Base-by-base conservation (phyloP, 371 early-diverging fungal genomes). In the Actinomucor elegans region DNA sequence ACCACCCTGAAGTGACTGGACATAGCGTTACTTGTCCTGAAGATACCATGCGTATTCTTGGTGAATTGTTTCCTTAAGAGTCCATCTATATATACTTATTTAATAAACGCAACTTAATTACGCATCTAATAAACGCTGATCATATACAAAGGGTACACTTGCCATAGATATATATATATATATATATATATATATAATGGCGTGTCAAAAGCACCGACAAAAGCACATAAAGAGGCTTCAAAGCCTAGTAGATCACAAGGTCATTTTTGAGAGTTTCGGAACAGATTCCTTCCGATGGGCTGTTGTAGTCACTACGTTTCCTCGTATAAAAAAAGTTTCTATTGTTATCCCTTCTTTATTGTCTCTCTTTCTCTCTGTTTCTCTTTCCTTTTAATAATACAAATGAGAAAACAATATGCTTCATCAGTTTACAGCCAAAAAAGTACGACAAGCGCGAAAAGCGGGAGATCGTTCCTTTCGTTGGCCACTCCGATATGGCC, bases 11-110 rank as follows among this genome's bases (percentile, higher is more conserved):
- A 24, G 92, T 97, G 34, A 89, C 67, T 24, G 99, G 99, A 34
- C 96, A 97, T 66, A 56, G 88, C 21, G 99, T 99, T 50, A 86
- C 70, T 32, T 80, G 67, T 49, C 99, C 99, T 38, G 88, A 83
- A 15, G 99, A 99, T 66, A 99, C 99, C 34, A 83, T 91, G 45
- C 74, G 81, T 51, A 87, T 89, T 46, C 79, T 99, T 53, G 87
- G 86, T 60, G 90, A 94, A 57, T 72, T 94, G 33, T 97, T 96
- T 71, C 81, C 71, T 58, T 58, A 57, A 57, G 23, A 38, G 29
- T 27, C 29, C 27, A 26, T 44, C 37, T 54, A 44, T n/a, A 18
- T 26, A 32, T 42, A 18, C 32, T 28, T 27, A 23, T 32, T 28
- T 41, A 33, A 20, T 17, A 35, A n/a, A n/a, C n/a, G n/a, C n/a